A percentile compares a stretch with the other conserved stretches of the same genome.
Evolutionary conservation across 106 monocot genomes (phyloP).

Genomic region (Apostasia ramifera): DNA sequence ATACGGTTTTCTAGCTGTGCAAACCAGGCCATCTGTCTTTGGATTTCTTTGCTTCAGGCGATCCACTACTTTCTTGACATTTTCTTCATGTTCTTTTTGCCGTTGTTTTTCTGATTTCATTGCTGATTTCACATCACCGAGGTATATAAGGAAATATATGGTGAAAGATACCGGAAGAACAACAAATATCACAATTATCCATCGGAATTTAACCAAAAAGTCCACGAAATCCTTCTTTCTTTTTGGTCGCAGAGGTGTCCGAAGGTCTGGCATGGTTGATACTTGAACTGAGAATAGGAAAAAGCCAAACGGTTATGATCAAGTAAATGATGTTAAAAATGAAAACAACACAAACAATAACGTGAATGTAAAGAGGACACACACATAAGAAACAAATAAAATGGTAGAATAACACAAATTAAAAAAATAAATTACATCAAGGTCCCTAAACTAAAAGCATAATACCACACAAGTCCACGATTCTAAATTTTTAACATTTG

Average conservation of each 20-base stretch:
- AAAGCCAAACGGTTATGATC: not conserved
- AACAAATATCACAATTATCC: constrained; percentile 43
- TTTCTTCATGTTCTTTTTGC: constrained; percentile 51
- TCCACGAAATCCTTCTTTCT: constrained; percentile 40
- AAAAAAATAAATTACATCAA: too few relatives aligned
- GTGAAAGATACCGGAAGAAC: constrained; percentile 39
- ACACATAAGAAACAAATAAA: too few relatives aligned
- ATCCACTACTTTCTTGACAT: constrained; percentile 23
- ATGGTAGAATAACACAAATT: too few relatives aligned
- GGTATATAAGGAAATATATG: constrained; percentile 26
- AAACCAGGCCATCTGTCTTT: constrained; percentile 30
- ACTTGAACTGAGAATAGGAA: not conserved
- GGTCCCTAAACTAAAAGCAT: too few relatives aligned
- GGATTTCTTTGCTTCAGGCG: constrained; percentile 34
- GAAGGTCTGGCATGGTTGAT: constrained; percentile 17
- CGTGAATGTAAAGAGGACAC: too few relatives aligned
- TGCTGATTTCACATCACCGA: constrained; percentile 28
- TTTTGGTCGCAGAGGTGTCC: constrained; percentile 19
- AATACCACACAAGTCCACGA: too few relatives aligned
- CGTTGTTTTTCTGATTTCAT: constrained; percentile 41
- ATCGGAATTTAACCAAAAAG: constrained; percentile 32
- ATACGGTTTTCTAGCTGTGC: constrained; percentile 32
- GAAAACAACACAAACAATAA: not conserved
- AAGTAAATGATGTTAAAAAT: not conserved
- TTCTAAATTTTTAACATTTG: too few relatives aligned